Percentiles rank a stretch among this genome's conserved stretches.
Conservation (phyloP, 257 asterid species). For the Solanum pinnatisectum region DNA sequence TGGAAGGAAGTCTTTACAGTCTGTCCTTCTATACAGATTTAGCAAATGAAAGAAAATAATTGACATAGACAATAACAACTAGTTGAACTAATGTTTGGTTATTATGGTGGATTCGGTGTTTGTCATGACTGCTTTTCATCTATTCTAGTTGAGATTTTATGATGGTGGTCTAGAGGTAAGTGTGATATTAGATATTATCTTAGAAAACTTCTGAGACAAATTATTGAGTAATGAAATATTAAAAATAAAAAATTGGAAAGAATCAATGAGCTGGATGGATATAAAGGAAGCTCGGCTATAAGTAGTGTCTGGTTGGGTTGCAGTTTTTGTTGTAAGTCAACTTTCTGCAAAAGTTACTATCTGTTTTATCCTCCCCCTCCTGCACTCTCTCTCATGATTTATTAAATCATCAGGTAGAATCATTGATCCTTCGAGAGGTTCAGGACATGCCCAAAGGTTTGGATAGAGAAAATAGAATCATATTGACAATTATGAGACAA, state of each 20-base stretch:
- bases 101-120: not conserved
- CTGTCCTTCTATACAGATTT: not conserved
- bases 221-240: not conserved
- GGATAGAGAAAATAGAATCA: slow-evolving; percentile 84
- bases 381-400: not conserved
- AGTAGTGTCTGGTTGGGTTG: not conserved
- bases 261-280: not conserved
- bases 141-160: not conserved
- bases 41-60: not conserved
- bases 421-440: slow-evolving; percentile 60
- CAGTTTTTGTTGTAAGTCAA: not conserved
- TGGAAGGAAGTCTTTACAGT: not conserved
- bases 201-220: not conserved
- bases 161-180: not conserved
- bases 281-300: not conserved
- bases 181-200: not conserved
- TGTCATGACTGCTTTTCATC: not conserved
- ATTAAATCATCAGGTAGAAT: slow-evolving; percentile 58
- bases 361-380: not conserved
- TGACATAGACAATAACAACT: not conserved
- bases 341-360: not conserved
- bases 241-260: not conserved
- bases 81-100: not conserved
- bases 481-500: slow-evolving; percentile 83
- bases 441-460: slow-evolving; percentile 66